phyloP scores from a whole-genome alignment of 2,329 filamentous ascomycete genomes.

The Aspergillus pseudonomiae region DNA sequence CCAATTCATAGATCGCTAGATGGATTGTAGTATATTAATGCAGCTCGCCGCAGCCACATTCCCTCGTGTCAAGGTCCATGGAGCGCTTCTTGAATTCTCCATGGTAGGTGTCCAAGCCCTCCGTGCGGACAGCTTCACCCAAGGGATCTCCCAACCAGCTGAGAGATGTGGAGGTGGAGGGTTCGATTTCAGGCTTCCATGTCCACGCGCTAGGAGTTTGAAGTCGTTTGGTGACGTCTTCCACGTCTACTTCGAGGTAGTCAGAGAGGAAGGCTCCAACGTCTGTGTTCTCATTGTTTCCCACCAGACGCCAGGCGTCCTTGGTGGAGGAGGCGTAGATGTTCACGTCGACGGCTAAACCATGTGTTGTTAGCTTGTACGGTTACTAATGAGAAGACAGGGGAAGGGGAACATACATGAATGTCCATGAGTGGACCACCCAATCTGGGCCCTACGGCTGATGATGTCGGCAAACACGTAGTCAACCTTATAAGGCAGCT shows the following conservation, averaged over 20 bases:
- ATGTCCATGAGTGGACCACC: slow-evolving; percentile 94
- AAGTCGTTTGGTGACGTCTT: slow-evolving; percentile 75
- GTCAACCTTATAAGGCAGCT: slow-evolving; percentile 57
- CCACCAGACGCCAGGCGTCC: slow-evolving; percentile 65
- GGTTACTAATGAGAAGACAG: not conserved
- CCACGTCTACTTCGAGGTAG: slow-evolving; percentile 80
- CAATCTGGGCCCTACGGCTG: slow-evolving; percentile 82
- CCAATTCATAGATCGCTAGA: not conserved
- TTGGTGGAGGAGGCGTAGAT: slow-evolving; percentile 81
- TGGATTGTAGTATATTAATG: slow-evolving; percentile 9
- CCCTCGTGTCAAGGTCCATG: not conserved
- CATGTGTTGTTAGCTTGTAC: slow-evolving; percentile 14
- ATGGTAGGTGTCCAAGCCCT: slow-evolving; percentile 48
- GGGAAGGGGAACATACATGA: slow-evolving; percentile 48
- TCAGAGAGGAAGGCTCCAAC: slow-evolving; percentile 78
- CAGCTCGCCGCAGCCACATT: slow-evolving; percentile 35
- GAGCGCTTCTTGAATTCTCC: slow-evolving; percentile 46
- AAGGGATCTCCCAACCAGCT: slow-evolving; percentile 47
- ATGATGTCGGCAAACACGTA: slow-evolving; percentile 81
- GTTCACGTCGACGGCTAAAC: slow-evolving; percentile 83
- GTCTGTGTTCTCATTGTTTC: slow-evolving; percentile 95
- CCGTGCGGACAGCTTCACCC: slow-evolving; percentile 39
- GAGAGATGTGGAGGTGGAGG: slow-evolving; percentile 18
- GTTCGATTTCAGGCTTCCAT: slow-evolving; percentile 4
- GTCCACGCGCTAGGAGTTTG: slow-evolving; percentile 38